Evolutionary conservation across 805 yeast genomes (phyloP), one percentile per base, ranked within the genome.

Genomic region (Cyberlindnera samutprakarnensis): DNA sequence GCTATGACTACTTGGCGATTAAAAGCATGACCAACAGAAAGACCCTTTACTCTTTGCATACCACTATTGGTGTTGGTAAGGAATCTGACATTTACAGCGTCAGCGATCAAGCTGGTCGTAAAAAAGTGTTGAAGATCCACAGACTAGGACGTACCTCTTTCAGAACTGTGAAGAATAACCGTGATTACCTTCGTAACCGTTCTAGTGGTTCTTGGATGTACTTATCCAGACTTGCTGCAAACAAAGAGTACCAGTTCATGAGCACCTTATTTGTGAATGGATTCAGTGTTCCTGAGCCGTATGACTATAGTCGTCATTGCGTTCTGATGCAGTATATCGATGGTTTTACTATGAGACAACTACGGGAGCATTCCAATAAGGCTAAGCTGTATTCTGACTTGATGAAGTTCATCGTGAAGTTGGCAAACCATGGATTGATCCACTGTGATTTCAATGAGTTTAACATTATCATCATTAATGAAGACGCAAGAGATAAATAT

Each of bases 371-470:
- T 50, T 64, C 67, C 11, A 72, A 83, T 41, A 73, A 81, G 47
- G 73, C 76, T 39, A 69, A 74, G 41, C 66, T 92, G 30, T 92
- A 92, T 54, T 76, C 86, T 18, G 80, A 85, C 34, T 64, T 92
- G 50, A 90, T 92, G 97, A 63, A 67, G 36, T 88, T 92, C 51
- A 78, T 83, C 14, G 94, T 88, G 11, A 70, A 75, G 39, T 62
- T 92, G 32, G 98, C 83, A 6, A 78, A 82, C 48, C 73, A 79
- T 45, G 99, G 99, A 2, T 66, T 92, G 35, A 87, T 92, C 33
- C 99, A 92, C 59, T 90, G 98, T 68, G 99, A 92, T 64, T 92
- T 78, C 63, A 92, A 92, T 57, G 99, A 92, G 61, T 92, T 92
- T 59, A 92, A 92, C 56, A 86, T 92, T 45, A 85, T 92, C 72